phyloP scores from a whole-genome alignment of 306 rosid species.

The Inga oerstediana region DNA sequence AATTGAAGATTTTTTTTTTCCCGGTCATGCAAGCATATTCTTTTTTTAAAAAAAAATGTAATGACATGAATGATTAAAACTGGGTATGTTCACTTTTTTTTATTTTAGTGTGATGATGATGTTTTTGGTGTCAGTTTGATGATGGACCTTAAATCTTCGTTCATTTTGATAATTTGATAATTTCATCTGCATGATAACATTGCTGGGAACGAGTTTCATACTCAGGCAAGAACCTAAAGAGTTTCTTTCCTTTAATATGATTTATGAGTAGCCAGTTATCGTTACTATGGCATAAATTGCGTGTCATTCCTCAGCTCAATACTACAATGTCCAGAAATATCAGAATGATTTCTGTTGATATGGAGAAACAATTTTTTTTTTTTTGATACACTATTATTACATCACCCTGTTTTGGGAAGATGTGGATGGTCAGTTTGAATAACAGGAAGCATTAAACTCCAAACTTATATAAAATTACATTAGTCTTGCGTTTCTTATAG shows the following conservation, averaged over 20 bases:
- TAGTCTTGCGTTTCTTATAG: background rate
- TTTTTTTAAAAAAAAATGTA: too few relatives aligned
- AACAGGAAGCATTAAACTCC: background rate
- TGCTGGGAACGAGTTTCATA: background rate
- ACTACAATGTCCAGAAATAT: background rate
- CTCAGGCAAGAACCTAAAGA: background rate
- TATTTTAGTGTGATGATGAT: too few relatives aligned
- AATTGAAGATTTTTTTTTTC: too few relatives aligned
- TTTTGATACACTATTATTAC: background rate
- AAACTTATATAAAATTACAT: constrained; percentile 11
- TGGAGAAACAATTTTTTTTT: background rate
- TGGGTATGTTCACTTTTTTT: too few relatives aligned
- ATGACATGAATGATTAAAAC: too few relatives aligned
- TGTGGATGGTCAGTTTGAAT: background rate
- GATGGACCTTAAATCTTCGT: background rate
- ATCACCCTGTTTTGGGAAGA: constrained; percentile 9
- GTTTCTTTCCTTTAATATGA: background rate
- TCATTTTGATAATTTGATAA: background rate
- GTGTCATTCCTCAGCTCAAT: background rate
- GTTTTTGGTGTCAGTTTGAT: background rate
- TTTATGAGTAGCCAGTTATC: background rate
- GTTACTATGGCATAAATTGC: background rate
- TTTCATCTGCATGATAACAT: background rate
- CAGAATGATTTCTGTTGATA: background rate
- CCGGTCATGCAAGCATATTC: background rate